phyloP scores from a whole-genome alignment of 352 stramenopile genomes.

The Elongisporangium anandrum region DNA sequence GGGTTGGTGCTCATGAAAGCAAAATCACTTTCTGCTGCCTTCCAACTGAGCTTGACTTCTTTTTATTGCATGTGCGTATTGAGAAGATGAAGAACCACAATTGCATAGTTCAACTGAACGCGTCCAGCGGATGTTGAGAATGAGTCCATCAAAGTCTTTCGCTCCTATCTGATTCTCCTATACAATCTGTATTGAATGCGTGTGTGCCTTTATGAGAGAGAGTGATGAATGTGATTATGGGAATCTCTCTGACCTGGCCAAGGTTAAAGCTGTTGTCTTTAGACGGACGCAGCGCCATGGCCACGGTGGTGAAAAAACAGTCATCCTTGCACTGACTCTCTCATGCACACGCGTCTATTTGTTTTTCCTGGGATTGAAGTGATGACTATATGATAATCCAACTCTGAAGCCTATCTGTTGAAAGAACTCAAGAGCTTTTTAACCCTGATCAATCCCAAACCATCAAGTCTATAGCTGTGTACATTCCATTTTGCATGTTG shows the following conservation, averaged over 20 bases:
- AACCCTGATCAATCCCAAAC: constrained; percentile 65
- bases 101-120: constrained; percentile 85
- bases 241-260: constrained; percentile 73
- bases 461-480: constrained; percentile 5
- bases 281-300: constrained; percentile 5
- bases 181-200: constrained; percentile 1
- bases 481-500: constrained; percentile 11
- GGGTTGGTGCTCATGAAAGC: constrained; percentile 44
- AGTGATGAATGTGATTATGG: constrained; percentile 78
- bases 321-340: constrained; percentile 83
- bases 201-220: constrained; percentile 21
- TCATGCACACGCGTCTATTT: constrained; percentile 1
- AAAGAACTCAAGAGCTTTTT: constrained; percentile 78
- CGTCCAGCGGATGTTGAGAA: constrained; percentile 53
- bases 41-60: constrained; percentile 71
- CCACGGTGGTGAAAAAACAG: constrained; percentile 50
- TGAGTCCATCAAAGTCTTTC: constrained; percentile 75
- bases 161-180: constrained; percentile 80
- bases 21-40: constrained; percentile 85
- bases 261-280: constrained; percentile 7
- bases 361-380: constrained; percentile 36
- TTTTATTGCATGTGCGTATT: constrained; percentile 13
- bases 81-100: constrained; percentile 62
- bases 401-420: constrained; percentile 81
- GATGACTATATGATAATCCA: constrained; percentile 81